A percentile compares a stretch with the other conserved stretches of the same genome.
These are phyloP conservation scores for Fraxinus paxiana DNA, from an alignment of 305 asterid species.

Conservation along the genomic window DNA sequence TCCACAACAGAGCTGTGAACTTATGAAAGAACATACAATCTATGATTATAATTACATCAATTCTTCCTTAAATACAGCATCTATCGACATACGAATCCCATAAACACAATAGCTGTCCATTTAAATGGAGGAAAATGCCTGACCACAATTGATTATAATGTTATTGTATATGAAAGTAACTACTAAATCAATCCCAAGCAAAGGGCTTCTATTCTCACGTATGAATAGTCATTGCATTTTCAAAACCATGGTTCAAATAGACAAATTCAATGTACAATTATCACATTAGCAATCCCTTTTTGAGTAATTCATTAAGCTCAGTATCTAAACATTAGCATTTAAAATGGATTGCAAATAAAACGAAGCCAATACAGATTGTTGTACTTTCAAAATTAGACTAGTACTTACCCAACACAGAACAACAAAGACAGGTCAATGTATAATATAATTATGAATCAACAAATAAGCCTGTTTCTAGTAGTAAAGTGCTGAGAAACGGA, in stretches of 20 bases:
- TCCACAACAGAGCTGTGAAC: too few relatives aligned
- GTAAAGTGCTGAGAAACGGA: slow-evolving; percentile 2
- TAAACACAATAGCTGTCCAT: neutral
- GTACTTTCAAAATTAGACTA: neutral
- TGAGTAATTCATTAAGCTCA: neutral
- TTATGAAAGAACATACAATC: too few relatives aligned
- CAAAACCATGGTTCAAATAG: neutral
- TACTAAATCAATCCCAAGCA: neutral
- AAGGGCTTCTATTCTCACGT: neutral
- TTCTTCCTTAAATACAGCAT: neutral
- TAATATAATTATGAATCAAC: neutral
- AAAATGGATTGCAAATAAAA: neutral
- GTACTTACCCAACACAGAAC: neutral
- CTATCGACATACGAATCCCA: neutral
- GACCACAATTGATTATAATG: neutral
- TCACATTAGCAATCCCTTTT: neutral
- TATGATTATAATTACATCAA: neutral
- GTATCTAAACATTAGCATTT: neutral
- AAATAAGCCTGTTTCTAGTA: slow-evolving; percentile 2
- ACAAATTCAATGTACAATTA: neutral
- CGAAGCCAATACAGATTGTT: neutral
- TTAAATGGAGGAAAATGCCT: neutral
- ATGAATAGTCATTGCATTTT: neutral
- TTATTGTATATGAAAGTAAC: neutral
- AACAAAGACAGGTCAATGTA: neutral